Evolutionary conservation across 2,329 filamentous ascomycete species (phyloP).

Genomic region (Epichloe baconii): DNA sequence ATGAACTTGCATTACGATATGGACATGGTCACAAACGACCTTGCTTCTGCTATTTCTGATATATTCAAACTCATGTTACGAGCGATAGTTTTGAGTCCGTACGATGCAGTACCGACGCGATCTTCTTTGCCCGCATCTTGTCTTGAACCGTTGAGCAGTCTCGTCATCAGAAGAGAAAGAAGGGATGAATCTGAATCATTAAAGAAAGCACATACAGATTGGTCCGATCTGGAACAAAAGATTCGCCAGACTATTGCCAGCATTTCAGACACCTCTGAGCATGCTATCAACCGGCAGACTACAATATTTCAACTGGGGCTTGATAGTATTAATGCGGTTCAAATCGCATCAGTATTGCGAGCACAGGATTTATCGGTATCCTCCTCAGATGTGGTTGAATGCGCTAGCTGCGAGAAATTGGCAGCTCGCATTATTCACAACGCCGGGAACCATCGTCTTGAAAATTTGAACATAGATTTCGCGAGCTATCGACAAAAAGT

Average conservation of each 20-base stretch:
- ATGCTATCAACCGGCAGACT: conserved; percentile 43
- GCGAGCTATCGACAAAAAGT: conserved; percentile 23
- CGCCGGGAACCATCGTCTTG: background rate
- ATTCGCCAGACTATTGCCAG: conserved; percentile 44
- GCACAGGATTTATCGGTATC: conserved; percentile 43
- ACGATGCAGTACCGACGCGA: conserved; percentile 5
- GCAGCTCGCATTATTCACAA: conserved; percentile 16
- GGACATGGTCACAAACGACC: conserved; percentile 21
- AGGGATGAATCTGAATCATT: conserved; percentile 4
- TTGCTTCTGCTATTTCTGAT: conserved; percentile 17
- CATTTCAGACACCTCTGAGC: conserved; percentile 38
- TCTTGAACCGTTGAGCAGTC: conserved; percentile 8
- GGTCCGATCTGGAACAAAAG: conserved; percentile 36
- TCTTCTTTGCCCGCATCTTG: background rate
- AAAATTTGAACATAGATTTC: conserved; percentile 21
- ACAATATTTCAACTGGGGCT: conserved; percentile 82
- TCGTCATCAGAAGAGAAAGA: conserved; percentile 12
- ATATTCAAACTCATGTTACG: conserved; percentile 19
- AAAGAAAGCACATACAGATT: conserved; percentile 19
- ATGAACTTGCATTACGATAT: conserved; percentile 51
- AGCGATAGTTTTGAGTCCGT: conserved; percentile 15
- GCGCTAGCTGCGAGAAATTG: conserved; percentile 31
- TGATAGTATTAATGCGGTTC: conserved; percentile 78
- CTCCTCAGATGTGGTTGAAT: conserved; percentile 62
- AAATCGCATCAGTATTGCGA: conserved; percentile 58